Percentiles rank a stretch among this genome's conserved stretches.
Evolutionary conservation across 2,329 filamentous ascomycete genomes (phyloP).

Genomic region (Alternaria arborescens): DNA sequence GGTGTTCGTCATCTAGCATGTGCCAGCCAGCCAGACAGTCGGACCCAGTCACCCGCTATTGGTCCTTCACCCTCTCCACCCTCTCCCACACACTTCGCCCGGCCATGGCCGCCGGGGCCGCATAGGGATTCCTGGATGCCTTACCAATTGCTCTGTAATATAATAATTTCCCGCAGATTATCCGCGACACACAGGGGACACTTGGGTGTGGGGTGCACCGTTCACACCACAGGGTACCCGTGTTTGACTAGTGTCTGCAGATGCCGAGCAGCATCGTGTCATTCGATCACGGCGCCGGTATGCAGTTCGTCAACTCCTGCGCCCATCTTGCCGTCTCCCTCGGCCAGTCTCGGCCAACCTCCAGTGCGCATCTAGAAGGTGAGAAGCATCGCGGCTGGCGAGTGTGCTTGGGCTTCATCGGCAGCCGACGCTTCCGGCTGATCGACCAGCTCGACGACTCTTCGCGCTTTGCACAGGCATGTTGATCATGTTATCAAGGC

Average conservation of each 20-base stretch:
- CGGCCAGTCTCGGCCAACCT: constrained; percentile 10
- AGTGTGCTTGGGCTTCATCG: constrained; percentile 7
- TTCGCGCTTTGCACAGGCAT: background rate
- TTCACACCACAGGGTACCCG: constrained; percentile 11
- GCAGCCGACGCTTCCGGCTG: constrained; percentile 8
- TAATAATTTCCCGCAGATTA: constrained; percentile 33
- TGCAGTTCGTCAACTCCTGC: background rate
- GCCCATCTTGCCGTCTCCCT: background rate
- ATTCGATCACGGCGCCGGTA: background rate
- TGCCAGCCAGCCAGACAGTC: constrained; percentile 12
- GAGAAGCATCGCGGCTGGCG: constrained; percentile 6
- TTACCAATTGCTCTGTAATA: constrained; percentile 25
- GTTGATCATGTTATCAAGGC: background rate
- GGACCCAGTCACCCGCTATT: constrained; percentile 12
- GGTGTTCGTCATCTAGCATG: constrained; percentile 8
- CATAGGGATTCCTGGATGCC: background rate
- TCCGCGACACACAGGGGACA: constrained; percentile 22
- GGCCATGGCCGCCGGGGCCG: background rate
- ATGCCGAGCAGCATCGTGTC: constrained; percentile 5
- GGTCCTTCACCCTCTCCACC: constrained; percentile 11
- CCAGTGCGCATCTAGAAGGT: constrained; percentile 6
- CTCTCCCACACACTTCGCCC: background rate
- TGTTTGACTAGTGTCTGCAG: constrained; percentile 21
- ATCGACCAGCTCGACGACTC: background rate
- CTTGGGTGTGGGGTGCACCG: constrained; percentile 30